These are phyloP conservation scores for Trichoderma asperellum DNA, from an alignment of 2,329 filamentous ascomycete species.

Conservation along the genomic window DNA sequence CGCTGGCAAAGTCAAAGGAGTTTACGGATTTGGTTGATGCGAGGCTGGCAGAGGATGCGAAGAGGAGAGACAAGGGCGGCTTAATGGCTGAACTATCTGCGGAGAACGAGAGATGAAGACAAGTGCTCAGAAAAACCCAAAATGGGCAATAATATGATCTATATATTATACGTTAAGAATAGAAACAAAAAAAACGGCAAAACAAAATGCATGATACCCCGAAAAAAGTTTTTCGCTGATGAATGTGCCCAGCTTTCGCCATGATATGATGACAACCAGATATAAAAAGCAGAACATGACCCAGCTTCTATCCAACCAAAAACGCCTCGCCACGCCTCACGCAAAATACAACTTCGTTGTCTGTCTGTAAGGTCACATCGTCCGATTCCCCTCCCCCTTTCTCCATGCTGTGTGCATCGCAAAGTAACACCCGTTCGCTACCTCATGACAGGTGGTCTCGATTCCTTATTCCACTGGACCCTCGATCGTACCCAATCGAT, in stretches of 20 bases:
- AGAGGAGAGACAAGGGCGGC: conserved; percentile 76
- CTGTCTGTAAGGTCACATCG: background rate
- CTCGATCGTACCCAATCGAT: conserved; percentile 95
- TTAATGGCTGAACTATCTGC: conserved; percentile 76
- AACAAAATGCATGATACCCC: conserved; percentile 40
- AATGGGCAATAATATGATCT: conserved; percentile 22
- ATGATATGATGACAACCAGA: conserved; percentile 15
- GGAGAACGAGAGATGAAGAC: conserved; percentile 72
- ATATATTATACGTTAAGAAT: conserved; percentile 4
- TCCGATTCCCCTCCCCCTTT: background rate
- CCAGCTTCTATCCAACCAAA: conserved; percentile 18
- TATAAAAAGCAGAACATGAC: conserved; percentile 7
- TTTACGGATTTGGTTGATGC: conserved; percentile 74
- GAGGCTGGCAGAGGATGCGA: conserved; percentile 76
- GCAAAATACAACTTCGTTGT: background rate
- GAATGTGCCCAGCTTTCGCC: background rate
- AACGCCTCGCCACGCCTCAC: conserved; percentile 22
- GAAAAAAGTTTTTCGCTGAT: conserved; percentile 21
- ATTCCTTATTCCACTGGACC: conserved; percentile 96
- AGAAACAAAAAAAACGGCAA: conserved; percentile 25
- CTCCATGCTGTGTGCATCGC: background rate
- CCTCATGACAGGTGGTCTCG: conserved; percentile 88
- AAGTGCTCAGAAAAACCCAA: background rate
- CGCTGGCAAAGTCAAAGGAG: conserved; percentile 78
- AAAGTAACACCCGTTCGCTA: conserved; percentile 48